Evolutionary conservation across 2,329 filamentous ascomycete species (phyloP).

Genomic region (Diaporthe ilicicola): DNA sequence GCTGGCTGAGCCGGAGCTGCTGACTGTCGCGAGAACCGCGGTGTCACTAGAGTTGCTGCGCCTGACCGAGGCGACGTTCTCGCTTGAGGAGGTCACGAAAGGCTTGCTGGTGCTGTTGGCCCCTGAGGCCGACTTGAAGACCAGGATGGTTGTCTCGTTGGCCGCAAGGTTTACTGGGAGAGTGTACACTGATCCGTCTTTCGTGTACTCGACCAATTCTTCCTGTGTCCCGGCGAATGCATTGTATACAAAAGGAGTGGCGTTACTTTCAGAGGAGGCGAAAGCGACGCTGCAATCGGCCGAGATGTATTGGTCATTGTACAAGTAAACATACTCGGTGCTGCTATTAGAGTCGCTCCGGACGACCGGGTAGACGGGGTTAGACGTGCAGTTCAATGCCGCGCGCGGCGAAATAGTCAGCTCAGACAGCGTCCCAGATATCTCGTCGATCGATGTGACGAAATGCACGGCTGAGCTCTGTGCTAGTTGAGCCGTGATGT

Average conservation of each 20-base stretch:
- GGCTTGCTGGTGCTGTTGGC: background rate
- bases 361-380: slow-evolving; percentile 7
- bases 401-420: slow-evolving; percentile 35
- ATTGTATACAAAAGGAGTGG: slow-evolving; percentile 38
- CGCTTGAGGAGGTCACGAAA: slow-evolving; percentile 3
- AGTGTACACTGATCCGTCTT: slow-evolving; percentile 40
- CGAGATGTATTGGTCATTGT: slow-evolving; percentile 23
- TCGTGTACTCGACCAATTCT: slow-evolving; percentile 35
- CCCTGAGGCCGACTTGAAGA: slow-evolving; percentile 21
- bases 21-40: slow-evolving; percentile 15
- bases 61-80: background rate
- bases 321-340: slow-evolving; percentile 27
- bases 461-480: slow-evolving; percentile 15
- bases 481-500: slow-evolving; percentile 37
- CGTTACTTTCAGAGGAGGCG: background rate
- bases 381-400: slow-evolving; percentile 18
- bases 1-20: slow-evolving; percentile 10
- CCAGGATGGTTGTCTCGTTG: slow-evolving; percentile 50
- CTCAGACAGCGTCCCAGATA: slow-evolving; percentile 32
- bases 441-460: background rate
- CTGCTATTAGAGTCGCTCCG: background rate
- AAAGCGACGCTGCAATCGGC: slow-evolving; percentile 24
- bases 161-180: slow-evolving; percentile 47
- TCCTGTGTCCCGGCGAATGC: slow-evolving; percentile 50
- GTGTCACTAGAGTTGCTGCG: background rate